phyloP scores from a whole-genome alignment of 148 eudicot species.

The Oxyria digyna region DNA sequence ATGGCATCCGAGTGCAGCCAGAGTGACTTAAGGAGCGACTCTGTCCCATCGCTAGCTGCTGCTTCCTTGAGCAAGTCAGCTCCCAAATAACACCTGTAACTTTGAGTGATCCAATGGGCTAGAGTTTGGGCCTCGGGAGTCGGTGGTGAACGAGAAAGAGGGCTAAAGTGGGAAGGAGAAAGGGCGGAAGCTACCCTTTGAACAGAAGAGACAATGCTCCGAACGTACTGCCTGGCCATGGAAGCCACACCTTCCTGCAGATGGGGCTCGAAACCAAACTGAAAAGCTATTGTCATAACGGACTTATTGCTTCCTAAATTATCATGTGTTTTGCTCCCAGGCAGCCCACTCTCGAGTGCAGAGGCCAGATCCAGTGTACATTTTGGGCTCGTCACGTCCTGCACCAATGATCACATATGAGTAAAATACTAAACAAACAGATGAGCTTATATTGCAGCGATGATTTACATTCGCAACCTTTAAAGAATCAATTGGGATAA shows the following conservation, averaged over 20 bases:
- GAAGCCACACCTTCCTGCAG: too few relatives aligned
- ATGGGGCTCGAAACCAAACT: too few relatives aligned
- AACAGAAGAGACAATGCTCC: too few relatives aligned
- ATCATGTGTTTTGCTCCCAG: constrained; percentile 28
- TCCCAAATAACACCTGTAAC: constrained; percentile 50
- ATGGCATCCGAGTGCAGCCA: constrained; percentile 55
- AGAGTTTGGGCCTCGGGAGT: constrained; percentile 88
- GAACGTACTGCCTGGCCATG: too few relatives aligned
- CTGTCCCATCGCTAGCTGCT: constrained; percentile 23
- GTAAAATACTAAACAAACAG: neutral
- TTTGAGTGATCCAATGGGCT: constrained; percentile 89
- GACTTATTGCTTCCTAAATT: constrained; percentile 43
- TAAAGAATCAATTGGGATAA: constrained; percentile 73
- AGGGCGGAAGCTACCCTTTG: too few relatives aligned
- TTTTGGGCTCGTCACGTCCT: constrained; percentile 72
- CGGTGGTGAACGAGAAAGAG: too few relatives aligned
- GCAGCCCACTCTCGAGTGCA: constrained; percentile 65
- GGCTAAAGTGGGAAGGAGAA: too few relatives aligned
- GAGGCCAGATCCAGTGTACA: constrained; percentile 93
- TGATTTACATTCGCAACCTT: constrained; percentile 27
- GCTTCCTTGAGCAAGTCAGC: neutral
- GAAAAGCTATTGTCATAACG: too few relatives aligned
- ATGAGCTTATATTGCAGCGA: neutral
- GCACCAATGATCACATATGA: constrained; percentile 7
- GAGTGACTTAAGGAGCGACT: constrained; percentile 34